Evolutionary conservation across 768 basidiomycete species (phyloP), one percentile per base, ranked within the genome.

Genomic region (Trametes meyenii): DNA sequence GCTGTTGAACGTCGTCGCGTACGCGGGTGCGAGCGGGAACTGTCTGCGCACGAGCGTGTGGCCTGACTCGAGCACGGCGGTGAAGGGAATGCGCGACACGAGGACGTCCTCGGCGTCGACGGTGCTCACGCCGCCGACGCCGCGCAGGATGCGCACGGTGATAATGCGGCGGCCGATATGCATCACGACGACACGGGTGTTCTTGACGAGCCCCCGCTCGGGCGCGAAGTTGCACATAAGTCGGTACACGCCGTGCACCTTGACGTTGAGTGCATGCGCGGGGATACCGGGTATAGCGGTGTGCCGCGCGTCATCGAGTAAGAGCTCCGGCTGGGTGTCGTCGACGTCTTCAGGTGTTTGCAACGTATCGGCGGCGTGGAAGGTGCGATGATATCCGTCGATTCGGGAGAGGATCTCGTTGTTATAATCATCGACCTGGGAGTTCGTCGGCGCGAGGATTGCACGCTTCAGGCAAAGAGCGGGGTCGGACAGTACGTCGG

Each of bases 1-100:
- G 57, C 77, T 74, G 55, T 78, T 75, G 66, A 79, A 79, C 29
- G 78, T 80, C 4, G 74, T 76, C 23, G 77, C 76, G 61, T 79
- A 78, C 29, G 75, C 76, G 4, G 73, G 73, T 3, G 73, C 70
- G 8, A 78, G 69, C 7, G 78, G 77, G 55, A 78, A 76, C 65
- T 78, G 75, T 3, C 66, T 59, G 3, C 74, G 62, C 7, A 71
- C 53, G 3, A 78, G 66, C 2, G 75, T 78, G 55, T 77, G 73
- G 1, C 70, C 69, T 2, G 69, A 67, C 10, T 62, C 56, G 35
- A 74, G 64, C 45, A 19, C 21, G 36, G 61, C 48, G 1, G 50
- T 66, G 65, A 72, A 74, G 2, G 65, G 60, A 39, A 72, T 74
- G 42, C 71, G 67, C 13, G 71, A 68, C 12, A 72, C 65, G 19